Conservation (phyloP, 192 early-diverging fungal genomes). For the Spizellomyces sp. region DNA sequence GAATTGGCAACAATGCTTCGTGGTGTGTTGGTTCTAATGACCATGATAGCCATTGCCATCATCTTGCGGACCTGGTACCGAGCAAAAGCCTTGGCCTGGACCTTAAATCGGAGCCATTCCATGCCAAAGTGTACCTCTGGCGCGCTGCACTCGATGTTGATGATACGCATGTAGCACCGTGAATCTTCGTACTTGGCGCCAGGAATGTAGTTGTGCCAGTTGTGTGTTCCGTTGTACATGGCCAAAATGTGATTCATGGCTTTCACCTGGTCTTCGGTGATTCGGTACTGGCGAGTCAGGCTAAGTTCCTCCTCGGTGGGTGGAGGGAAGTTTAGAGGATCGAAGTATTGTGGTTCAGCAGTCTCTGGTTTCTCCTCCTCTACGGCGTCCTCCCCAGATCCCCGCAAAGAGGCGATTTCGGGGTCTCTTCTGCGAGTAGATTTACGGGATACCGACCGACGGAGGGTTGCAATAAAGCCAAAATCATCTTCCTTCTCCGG, state of each 20-base stretch:
- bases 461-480: conserved; percentile 30
- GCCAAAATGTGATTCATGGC: conserved; percentile 70
- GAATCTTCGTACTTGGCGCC: conserved; percentile 76
- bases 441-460: conserved; percentile 31
- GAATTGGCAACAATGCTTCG: conserved; percentile 66
- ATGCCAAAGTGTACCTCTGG: conserved; percentile 54
- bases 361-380: neutral
- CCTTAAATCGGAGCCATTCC: conserved; percentile 94
- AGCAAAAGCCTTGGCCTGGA: conserved; percentile 97
- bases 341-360: conserved; percentile 35
- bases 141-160: conserved; percentile 32
- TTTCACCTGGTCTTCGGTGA: conserved; percentile 62
- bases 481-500: conserved; percentile 25
- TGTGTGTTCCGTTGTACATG: conserved; percentile 81
- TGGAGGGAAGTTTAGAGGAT: conserved; percentile 42
- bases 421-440: conserved; percentile 22
- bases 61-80: conserved; percentile 99
- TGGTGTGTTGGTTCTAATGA: conserved; percentile 77
- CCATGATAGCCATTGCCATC: conserved; percentile 90
- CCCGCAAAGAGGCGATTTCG: conserved; percentile 12
- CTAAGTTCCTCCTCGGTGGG: conserved; percentile 35
- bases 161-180: conserved; percentile 33
- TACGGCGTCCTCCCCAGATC: neutral
- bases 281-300: conserved; percentile 58
- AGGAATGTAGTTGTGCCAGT: conserved; percentile 97